Evolutionary conservation across 345 rosid species (phyloP), one percentile per base, ranked within the genome.

Genomic region (Sapria himalayana): DNA sequence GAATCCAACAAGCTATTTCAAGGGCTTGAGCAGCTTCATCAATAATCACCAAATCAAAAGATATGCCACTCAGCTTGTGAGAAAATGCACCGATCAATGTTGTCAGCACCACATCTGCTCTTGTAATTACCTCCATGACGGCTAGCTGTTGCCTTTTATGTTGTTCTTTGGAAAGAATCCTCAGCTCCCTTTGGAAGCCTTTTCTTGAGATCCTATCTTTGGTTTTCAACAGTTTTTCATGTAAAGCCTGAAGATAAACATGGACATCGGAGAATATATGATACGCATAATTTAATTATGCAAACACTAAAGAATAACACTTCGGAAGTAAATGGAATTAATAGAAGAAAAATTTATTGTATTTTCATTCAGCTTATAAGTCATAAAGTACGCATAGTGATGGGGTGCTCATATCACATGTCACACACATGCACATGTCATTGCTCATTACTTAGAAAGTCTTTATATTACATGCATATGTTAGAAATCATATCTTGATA

Each of bases 21-120:
- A 89, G 95, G 1, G 93, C 95, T 66, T 76, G 98, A 23, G 98
- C 94, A 59, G 94, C 94, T 74, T 89, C 98, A 54, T 89, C 98
- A 5, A 82, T 89, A 27, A 89, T 74, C 35, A 89, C 93, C 75
- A 89, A 67, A 56, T 89, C 94, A 59, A 78, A 82, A 43, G 81
- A 66, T 37, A 62, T 63, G 20, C 51, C 63, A 29, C 79, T 80
- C 25, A 89, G 70, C 62, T 89, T 79, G 39, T 45, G 69, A 53
- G 98, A 47, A 41, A 59, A 44, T 32, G 98, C 85, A 63, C 95
- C 94, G 53, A 93, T 82, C 66, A 89, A 63, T 47, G 94, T 82
- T 33, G 93, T 67, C 67, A 89, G 62, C 45, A 79, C 61, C 4
- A 89, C 91, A 55, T 89, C 72, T 15, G 94, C 65, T 48, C 63